Base-by-base conservation (phyloP, 2,329 filamentous ascomycete genomes). In the Cladobotryum protrusum region DNA sequence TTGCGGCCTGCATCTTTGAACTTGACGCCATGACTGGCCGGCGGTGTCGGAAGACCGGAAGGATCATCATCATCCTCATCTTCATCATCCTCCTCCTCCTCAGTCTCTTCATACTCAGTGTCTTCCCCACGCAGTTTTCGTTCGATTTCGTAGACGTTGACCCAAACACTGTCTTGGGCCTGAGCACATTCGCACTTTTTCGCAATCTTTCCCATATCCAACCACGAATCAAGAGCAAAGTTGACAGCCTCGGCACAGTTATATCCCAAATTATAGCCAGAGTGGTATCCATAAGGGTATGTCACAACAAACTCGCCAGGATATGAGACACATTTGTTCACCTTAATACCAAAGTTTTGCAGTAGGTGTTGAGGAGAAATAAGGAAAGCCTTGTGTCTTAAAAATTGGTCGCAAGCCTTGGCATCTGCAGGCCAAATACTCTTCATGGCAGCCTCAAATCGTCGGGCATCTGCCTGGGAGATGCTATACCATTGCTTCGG, bases 401-500 rank as follows among this genome's bases (percentile, higher is more conserved):
- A 78, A 64, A 99, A 99, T 60, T 99, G 93, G 57, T 89, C 86
- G 64, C 93, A 99, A 37, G 89, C 88, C 70, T 99, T 99, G 17
- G 91, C 89, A 62, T 99, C 93, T 5, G 85, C 86, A 0, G 91
- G 89, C 91, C 92, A 99, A 51, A 96, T 88, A 63, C 78, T 90
- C 70, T 87, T 92, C 93, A 99, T 99, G 39, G 89, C 92, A 35
- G 84, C 82, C 68, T 99, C 93, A 60, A 99, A 99, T 14, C 87
- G 85, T 45, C 90, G 83, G 13, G 92, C 90, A 65, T 99, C 93
- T 57, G 88, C 87, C 67, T 97, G 95, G 1, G 92, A 96, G 57
- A 99, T 97, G 68, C 91, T 96, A 72, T 99, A 99, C 93, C 93
- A 99, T 67, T 99, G 93, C 70, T 99, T 99, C 0, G 93, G 93